phyloP scores from a whole-genome alignment of 192 early-diverging fungal species.

The Coemansia asiatica region DNA sequence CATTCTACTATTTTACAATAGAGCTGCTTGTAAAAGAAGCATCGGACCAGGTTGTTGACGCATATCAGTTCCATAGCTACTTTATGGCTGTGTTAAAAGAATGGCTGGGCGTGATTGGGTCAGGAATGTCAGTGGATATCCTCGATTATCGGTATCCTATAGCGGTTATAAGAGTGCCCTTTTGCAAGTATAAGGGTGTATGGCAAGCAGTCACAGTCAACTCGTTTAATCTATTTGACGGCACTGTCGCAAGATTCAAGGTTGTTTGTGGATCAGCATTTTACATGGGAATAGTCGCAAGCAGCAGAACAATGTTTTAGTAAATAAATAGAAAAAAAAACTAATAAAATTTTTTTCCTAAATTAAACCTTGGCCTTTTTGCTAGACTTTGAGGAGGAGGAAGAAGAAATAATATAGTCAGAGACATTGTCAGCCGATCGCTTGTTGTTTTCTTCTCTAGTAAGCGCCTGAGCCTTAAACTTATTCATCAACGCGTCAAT shows the following conservation, averaged over 20 bases:
- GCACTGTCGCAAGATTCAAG: constrained; percentile 25
- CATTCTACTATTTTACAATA: constrained; percentile 47
- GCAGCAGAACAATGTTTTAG: constrained; percentile 22
- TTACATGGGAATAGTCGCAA: constrained; percentile 32
- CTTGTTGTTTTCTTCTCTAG: constrained; percentile 16
- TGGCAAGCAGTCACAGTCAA: constrained; percentile 47
- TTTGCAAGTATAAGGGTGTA: constrained; percentile 26
- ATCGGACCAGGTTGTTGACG: neutral
- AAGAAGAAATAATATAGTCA: constrained; percentile 20
- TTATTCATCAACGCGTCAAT: constrained; percentile 50
- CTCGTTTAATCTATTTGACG: constrained; percentile 24
- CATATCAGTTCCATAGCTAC: constrained; percentile 8
- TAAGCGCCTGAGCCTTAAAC: constrained; percentile 41
- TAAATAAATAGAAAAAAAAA: neutral
- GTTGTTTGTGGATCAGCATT: constrained; percentile 44
- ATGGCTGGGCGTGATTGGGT: constrained; percentile 44
- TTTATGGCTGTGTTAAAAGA: constrained; percentile 23
- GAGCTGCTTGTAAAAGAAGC: constrained; percentile 11
- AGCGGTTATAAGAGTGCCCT: constrained; percentile 43
- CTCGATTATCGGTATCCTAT: constrained; percentile 21
- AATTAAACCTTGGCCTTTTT: constrained; percentile 33
- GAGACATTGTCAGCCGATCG: constrained; percentile 11
- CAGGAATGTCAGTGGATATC: constrained; percentile 33
- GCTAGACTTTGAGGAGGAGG: constrained; percentile 9
- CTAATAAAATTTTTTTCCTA: constrained; percentile 2